phyloP scores from a whole-genome alignment of 208 protist species.

The Entamoeba invadens region DNA sequence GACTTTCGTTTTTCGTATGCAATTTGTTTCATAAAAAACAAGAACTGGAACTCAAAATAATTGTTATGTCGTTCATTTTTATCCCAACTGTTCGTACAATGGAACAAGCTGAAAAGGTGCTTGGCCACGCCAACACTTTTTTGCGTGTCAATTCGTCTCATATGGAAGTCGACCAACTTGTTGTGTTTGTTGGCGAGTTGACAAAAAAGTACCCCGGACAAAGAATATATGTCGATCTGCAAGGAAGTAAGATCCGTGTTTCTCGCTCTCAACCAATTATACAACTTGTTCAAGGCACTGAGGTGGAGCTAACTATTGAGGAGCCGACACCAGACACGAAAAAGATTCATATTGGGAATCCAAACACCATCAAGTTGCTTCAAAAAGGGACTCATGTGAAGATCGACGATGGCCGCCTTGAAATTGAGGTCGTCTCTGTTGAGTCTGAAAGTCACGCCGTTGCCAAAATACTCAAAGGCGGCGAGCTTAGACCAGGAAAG shows the following conservation, averaged over 20 bases:
- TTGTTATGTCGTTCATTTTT: background rate
- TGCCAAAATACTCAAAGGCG: background rate
- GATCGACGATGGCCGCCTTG: background rate
- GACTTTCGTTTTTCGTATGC: too few species aligned
- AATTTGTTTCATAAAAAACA: too few species aligned
- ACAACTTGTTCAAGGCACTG: background rate
- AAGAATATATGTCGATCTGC: background rate
- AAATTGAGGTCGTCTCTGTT: background rate
- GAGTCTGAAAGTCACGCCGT: background rate
- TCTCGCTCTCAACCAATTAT: background rate
- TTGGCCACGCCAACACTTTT: background rate
- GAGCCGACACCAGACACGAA: background rate
- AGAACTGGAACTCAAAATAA: background rate
- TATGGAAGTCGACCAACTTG: background rate
- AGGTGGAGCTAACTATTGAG: background rate
- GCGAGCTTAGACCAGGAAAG: background rate
- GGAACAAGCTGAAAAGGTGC: background rate
- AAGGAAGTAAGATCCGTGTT: constrained; percentile 6
- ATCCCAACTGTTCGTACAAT: background rate
- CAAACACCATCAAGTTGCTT: background rate
- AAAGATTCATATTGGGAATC: background rate
- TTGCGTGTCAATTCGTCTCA: constrained; percentile 11
- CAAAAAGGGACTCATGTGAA: background rate
- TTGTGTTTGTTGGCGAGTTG: background rate
- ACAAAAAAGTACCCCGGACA: background rate